Conservation (phyloP, 495 filamentous ascomycete genomes). For the Darksidea phi region DNA sequence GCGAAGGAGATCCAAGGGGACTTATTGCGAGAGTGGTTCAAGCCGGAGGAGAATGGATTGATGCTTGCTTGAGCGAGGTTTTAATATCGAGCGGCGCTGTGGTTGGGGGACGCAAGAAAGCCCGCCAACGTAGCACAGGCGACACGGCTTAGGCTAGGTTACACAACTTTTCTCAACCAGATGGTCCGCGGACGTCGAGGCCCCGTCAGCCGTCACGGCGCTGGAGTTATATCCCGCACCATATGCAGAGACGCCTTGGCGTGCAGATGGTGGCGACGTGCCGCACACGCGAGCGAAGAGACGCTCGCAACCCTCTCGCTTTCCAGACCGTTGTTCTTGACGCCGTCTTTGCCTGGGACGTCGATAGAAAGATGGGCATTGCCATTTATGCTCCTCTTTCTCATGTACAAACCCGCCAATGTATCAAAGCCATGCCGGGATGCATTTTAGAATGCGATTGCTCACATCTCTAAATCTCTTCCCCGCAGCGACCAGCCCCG, state of each 20-base stretch:
- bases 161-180: not conserved
- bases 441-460: not conserved
- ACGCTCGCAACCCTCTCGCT: too few species aligned
- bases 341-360: too few species aligned
- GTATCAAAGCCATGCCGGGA: too few species aligned
- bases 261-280: not conserved
- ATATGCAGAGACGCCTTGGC: conserved; percentile 4
- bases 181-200: not conserved
- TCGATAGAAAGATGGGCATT: too few species aligned
- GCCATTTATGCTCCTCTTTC: too few species aligned
- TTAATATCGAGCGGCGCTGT: too few species aligned
- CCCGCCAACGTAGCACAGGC: not conserved
- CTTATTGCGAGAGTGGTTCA: conserved; percentile 61
- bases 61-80: conserved; percentile 33
- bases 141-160: not conserved
- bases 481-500: not conserved
- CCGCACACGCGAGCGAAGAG: not conserved
- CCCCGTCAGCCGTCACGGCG: not conserved
- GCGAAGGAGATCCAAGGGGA: conserved; percentile 55
- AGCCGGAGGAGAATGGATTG: conserved; percentile 34
- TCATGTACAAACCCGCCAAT: too few species aligned
- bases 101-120: too few species aligned
- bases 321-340: too few species aligned
- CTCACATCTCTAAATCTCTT: not conserved
- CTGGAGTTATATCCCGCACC: not conserved